A percentile compares a stretch with the other conserved stretches of the same genome.
These are phyloP conservation scores for Fusarium lateritium DNA, from an alignment of 2,329 filamentous ascomycete species.

Conservation along the genomic window DNA sequence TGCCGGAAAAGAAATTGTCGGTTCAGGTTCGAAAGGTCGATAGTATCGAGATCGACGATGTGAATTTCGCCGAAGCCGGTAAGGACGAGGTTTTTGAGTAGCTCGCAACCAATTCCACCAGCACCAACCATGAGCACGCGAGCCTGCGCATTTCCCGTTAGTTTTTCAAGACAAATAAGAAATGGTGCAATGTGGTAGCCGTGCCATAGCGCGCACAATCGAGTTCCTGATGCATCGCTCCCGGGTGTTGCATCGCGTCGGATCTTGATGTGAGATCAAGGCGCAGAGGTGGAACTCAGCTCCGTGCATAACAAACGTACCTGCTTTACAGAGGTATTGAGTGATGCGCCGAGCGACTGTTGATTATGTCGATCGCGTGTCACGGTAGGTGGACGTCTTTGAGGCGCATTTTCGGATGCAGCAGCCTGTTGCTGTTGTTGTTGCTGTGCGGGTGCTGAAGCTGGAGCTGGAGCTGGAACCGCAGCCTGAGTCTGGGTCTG, in stretches of 20 bases:
- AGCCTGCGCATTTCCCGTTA: slow-evolving; percentile 67
- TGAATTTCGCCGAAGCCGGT: slow-evolving; percentile 94
- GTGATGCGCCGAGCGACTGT: slow-evolving; percentile 76
- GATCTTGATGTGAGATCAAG: slow-evolving; percentile 19
- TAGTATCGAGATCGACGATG: slow-evolving; percentile 97
- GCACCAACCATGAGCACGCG: slow-evolving; percentile 95
- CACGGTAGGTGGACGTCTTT: slow-evolving; percentile 48
- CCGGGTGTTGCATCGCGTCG: slow-evolving; percentile 13
- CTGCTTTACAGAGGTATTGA: slow-evolving; percentile 78
- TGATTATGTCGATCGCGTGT: slow-evolving; percentile 70
- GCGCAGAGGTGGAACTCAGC: slow-evolving; percentile 19
- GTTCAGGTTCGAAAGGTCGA: slow-evolving; percentile 97
- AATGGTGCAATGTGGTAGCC: slow-evolving; percentile 7
- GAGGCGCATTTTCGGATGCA: slow-evolving; percentile 40
- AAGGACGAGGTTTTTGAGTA: slow-evolving; percentile 95
- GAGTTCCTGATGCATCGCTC: slow-evolving; percentile 4
- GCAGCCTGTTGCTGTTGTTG: slow-evolving; percentile 35
- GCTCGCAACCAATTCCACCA: slow-evolving; percentile 96
- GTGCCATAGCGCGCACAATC: slow-evolving; percentile 3
- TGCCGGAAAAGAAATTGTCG: slow-evolving; percentile 97
- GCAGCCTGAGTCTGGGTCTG: slow-evolving; percentile 31
- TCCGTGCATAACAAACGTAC: slow-evolving; percentile 59
- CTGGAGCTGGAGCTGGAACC: slow-evolving; percentile 23
- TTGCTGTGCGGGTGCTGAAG: slow-evolving; percentile 28
- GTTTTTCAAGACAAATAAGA: slow-evolving; percentile 13